A percentile compares a stretch with the other conserved stretches of the same genome.
Conservation (phyloP, 495 filamentous ascomycete species). For the Daldinia concentrica region DNA sequence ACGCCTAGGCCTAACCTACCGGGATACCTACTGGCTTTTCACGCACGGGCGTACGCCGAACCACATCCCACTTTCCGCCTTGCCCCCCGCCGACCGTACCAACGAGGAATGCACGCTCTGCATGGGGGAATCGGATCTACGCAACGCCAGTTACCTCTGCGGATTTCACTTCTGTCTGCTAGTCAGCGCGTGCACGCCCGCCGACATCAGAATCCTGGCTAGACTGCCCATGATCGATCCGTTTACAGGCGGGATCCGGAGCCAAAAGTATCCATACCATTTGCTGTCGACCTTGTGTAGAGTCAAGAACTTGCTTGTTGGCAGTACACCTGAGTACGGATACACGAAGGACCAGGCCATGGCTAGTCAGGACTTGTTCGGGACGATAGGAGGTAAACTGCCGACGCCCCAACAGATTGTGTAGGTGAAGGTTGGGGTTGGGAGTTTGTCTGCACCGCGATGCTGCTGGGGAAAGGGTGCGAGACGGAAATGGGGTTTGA, state of each 20-base stretch:
- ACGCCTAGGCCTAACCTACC: background rate
- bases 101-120: background rate
- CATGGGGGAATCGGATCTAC: background rate
- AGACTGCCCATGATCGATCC: background rate
- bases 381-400: background rate
- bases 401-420: background rate
- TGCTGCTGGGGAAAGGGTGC: too few relatives aligned
- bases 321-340: background rate
- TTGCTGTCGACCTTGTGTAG: too few relatives aligned
- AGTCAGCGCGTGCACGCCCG: background rate
- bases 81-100: background rate
- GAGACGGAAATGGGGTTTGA: too few relatives aligned
- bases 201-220: background rate
- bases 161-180: constrained; percentile 6
- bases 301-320: background rate
- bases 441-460: too few relatives aligned
- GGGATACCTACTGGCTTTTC: background rate
- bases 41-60: too few relatives aligned
- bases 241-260: background rate
- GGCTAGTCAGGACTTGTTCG: background rate
- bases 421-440: too few relatives aligned
- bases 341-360: accelerated
- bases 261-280: too few relatives aligned
- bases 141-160: background rate
- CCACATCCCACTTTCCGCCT: too few relatives aligned